A percentile compares a stretch with the other conserved stretches of the same genome.
Evolutionary conservation across 2,329 filamentous ascomycete genomes (phyloP).

Genomic region (Metarhizium anisopliae): DNA sequence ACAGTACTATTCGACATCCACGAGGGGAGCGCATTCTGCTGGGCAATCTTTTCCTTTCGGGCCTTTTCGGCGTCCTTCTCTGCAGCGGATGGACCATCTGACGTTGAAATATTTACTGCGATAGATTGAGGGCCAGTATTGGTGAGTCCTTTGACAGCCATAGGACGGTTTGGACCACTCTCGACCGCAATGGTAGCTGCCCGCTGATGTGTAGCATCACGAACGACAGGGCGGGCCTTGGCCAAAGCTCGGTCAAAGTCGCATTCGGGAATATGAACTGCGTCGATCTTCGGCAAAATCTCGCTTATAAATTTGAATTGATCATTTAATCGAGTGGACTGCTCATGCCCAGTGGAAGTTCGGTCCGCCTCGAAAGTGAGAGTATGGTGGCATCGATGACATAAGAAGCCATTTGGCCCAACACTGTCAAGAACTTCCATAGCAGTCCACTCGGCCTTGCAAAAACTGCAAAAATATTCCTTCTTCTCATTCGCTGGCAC

Average conservation of each 20-base stretch:
- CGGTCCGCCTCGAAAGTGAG: slow-evolving; percentile 59
- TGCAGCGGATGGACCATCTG: slow-evolving; percentile 56
- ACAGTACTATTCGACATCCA: slow-evolving; percentile 68
- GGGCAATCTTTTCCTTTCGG: slow-evolving; percentile 55
- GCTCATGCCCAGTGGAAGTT: slow-evolving; percentile 61
- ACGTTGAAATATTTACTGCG: slow-evolving; percentile 58
- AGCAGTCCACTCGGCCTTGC: slow-evolving; percentile 77
- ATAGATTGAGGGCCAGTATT: slow-evolving; percentile 61
- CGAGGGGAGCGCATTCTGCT: slow-evolving; percentile 59
- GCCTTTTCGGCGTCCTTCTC: slow-evolving; percentile 56
- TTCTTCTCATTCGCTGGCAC: slow-evolving; percentile 79
- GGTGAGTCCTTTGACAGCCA: slow-evolving; percentile 59
- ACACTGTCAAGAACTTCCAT: slow-evolving; percentile 79
- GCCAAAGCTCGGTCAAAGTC: slow-evolving; percentile 62
- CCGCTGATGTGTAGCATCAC: slow-evolving; percentile 59
- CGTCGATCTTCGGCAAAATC: slow-evolving; percentile 67
- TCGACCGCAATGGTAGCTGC: slow-evolving; percentile 51
- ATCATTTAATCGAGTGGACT: slow-evolving; percentile 65
- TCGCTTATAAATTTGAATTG: slow-evolving; percentile 73
- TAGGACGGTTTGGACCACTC: slow-evolving; percentile 43
- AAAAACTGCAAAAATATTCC: slow-evolving; percentile 78
- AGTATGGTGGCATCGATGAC: slow-evolving; percentile 63
- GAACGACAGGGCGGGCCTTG: slow-evolving; percentile 52
- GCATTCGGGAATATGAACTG: slow-evolving; percentile 63
- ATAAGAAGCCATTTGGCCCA: slow-evolving; percentile 66